phyloP scores from a whole-genome alignment of 257 asterid species.

The Salvia hispanica region DNA sequence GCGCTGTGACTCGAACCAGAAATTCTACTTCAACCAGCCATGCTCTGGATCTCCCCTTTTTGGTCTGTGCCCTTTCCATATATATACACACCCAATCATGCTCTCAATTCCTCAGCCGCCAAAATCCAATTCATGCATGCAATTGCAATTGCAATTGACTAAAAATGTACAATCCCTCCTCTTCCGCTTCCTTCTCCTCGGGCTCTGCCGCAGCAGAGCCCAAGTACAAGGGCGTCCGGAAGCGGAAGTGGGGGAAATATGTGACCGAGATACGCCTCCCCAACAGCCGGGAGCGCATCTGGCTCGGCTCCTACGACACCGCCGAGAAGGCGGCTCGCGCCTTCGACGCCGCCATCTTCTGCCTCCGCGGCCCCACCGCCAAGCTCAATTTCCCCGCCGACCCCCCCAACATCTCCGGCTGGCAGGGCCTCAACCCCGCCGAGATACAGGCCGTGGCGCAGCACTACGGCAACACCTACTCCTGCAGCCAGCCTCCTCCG shows the following conservation, averaged over 20 bases:
- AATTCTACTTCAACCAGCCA: slow-evolving; percentile 5
- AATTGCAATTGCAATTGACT: background rate
- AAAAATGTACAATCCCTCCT: slow-evolving; percentile 2
- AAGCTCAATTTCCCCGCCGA: slow-evolving; percentile 53
- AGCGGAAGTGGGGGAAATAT: slow-evolving; percentile 70
- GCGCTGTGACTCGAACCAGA: slow-evolving; percentile 36
- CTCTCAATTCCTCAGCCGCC: slow-evolving; percentile 32
- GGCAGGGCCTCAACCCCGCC: slow-evolving; percentile 30
- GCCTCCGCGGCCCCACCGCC: slow-evolving; percentile 58
- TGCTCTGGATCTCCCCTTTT: slow-evolving; percentile 1
- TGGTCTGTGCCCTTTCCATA: slow-evolving; percentile 32
- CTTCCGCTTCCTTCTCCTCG: background rate
- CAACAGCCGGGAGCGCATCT: slow-evolving; percentile 64
- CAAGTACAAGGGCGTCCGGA: slow-evolving; percentile 65
- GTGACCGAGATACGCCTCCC: slow-evolving; percentile 71
- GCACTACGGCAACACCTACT: slow-evolving; percentile 36
- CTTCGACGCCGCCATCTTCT: slow-evolving; percentile 59
- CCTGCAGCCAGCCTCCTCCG: background rate
- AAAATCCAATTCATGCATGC: slow-evolving; percentile 31
- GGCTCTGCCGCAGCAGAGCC: too few relatives aligned
- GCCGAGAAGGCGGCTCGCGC: slow-evolving; percentile 69
- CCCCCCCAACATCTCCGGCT: slow-evolving; percentile 44
- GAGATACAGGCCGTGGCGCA: slow-evolving; percentile 53
- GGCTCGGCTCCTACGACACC: slow-evolving; percentile 69
- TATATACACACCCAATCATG: background rate